These are phyloP conservation scores for Talaromyces wortmannii DNA, from an alignment of 495 filamentous ascomycete genomes.

Conservation along the genomic window DNA sequence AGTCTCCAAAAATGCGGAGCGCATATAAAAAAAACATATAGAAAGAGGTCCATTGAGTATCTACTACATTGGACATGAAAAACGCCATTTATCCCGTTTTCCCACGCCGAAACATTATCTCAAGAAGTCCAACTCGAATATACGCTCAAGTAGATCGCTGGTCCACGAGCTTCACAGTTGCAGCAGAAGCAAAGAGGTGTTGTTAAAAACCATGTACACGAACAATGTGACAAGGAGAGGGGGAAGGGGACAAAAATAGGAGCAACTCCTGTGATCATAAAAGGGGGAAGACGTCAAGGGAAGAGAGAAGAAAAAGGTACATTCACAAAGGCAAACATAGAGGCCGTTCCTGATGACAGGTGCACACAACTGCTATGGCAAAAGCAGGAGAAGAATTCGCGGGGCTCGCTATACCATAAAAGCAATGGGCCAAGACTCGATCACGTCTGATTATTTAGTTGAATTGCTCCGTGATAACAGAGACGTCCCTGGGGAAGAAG, in stretches of 20 bases:
- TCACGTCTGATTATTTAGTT: conserved; percentile 21
- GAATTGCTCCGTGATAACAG: conserved; percentile 43
- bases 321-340: conserved; percentile 11
- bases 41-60: conserved; percentile 24
- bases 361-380: conserved; percentile 36
- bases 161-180: conserved; percentile 13
- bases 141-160: conserved; percentile 22
- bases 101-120: conserved; percentile 42
- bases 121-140: conserved; percentile 37
- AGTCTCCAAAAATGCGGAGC: neutral
- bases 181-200: conserved; percentile 21
- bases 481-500: conserved; percentile 29
- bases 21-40: conserved; percentile 2
- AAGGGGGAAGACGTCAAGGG: conserved; percentile 6
- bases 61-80: conserved; percentile 24
- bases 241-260: conserved; percentile 1
- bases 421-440: conserved; percentile 7
- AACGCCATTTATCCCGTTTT: conserved; percentile 46
- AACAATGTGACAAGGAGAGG: conserved; percentile 14
- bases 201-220: conserved; percentile 44
- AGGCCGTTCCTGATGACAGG: conserved; percentile 16
- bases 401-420: conserved; percentile 16
- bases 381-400: conserved; percentile 24
- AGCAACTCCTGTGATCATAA: conserved; percentile 5
- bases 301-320: neutral